Base-by-base conservation (phyloP, 148 eudicot species). In the Bassia scoparia region DNA sequence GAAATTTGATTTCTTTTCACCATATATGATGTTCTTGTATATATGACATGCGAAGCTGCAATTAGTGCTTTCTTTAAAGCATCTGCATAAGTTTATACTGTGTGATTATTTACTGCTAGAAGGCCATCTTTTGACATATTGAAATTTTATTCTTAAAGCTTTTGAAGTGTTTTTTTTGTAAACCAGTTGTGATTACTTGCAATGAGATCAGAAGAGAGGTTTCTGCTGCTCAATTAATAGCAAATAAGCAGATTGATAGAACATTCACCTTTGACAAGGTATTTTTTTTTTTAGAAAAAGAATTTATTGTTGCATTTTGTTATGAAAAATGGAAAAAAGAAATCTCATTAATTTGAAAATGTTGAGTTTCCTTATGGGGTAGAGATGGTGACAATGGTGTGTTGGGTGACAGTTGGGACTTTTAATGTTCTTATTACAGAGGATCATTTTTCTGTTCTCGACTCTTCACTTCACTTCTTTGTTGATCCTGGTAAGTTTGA, bases 201-300 rank as follows among this genome's bases (percentile, higher is more conserved):
- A 87, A 87, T 77, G 99, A 96, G 82, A 84, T 80, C 72, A 84
- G 90, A n/a, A 84, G 96, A 83, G 99, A 95, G 85, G 90, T 96
- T 61, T 78, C 88, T 71, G 99, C 89, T 53, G 87, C n/a, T 79
- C 97, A 92, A 89, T 82, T 81, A n/a, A 92, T 96, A 46, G 99
- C 97, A n/a, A 92, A 90, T 82, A 92, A 92, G 89, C 99, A 92
- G 79, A 96, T 92, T 81, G 99, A 96, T 80, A 85, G 89, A n/a
- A 90, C 92, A 70, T 96, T 96, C 78, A 74, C 84, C 46, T 96
- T 96, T 73, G 97, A 96, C 70, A 89, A 85, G 97, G 99, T 96
- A 71, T n/a, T 27, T 74, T 50, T 24, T 71, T 78, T 63, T 16
- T 27, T 37, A 18, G 14, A 16, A 16, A 37, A n/a, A 50, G 31